Evolutionary conservation across 306 rosid genomes (phyloP).

Genomic region (Glycine tomentella): DNA sequence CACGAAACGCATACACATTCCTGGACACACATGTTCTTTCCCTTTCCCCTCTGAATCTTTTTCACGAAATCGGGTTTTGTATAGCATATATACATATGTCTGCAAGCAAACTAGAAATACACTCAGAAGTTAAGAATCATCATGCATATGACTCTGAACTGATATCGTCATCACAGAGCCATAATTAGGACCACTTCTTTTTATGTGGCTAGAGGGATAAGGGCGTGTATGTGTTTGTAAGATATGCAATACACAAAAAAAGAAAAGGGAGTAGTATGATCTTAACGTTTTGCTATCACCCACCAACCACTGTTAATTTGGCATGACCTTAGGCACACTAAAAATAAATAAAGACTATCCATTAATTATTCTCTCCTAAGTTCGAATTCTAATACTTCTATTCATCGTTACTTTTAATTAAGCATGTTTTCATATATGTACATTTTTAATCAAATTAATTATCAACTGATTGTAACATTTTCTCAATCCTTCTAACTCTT

Average conservation of each 20-base stretch:
- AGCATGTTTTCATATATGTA: too few species aligned
- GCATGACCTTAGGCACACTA: slow-evolving; percentile 47
- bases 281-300: slow-evolving; percentile 44
- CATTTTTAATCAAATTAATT: too few species aligned
- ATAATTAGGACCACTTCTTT: slow-evolving; percentile 53
- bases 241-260: too few species aligned
- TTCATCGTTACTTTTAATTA: too few species aligned
- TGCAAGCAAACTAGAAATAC: slow-evolving; percentile 1
- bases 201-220: not conserved
- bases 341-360: slow-evolving; percentile 26
- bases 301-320: slow-evolving; percentile 45
- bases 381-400: too few species aligned
- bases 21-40: slow-evolving; percentile 15
- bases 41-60: slow-evolving; percentile 21
- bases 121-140: slow-evolving; percentile 14
- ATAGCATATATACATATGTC: not conserved
- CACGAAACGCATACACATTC: slow-evolving; percentile 6
- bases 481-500: not conserved
- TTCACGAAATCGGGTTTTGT: slow-evolving; percentile 29
- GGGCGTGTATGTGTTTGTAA: slow-evolving; percentile 21
- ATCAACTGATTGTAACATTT: not conserved
- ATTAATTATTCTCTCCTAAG: not conserved
- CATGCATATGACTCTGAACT: slow-evolving; percentile 18
- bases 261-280: slow-evolving; percentile 23
- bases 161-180: slow-evolving; percentile 12